phyloP scores from a whole-genome alignment of 2,329 filamentous ascomycete genomes.

The Colletotrichum sp. region DNA sequence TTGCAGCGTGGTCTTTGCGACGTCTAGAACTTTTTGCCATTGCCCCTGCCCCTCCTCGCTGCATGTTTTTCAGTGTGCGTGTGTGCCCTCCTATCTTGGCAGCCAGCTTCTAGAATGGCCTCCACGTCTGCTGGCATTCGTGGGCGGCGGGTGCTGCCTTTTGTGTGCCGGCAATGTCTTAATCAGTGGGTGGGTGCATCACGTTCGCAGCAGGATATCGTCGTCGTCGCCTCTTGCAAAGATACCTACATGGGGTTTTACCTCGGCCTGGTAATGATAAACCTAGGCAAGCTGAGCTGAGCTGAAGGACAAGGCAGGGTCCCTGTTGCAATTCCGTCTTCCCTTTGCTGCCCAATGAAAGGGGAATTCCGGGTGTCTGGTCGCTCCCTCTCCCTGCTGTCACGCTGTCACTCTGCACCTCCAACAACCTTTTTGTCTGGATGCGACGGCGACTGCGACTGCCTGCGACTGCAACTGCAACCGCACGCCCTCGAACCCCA shows the following conservation, averaged over 20 bases:
- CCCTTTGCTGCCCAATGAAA: conserved; percentile 1
- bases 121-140: background rate
- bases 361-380: background rate
- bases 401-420: background rate
- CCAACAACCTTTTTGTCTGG: background rate
- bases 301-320: background rate
- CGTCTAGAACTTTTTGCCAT: background rate
- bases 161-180: background rate
- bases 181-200: background rate
- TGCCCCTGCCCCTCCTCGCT: background rate
- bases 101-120: background rate
- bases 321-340: background rate
- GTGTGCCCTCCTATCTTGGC: background rate
- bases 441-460: background rate
- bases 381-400: background rate
- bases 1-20: background rate
- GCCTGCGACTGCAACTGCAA: background rate
- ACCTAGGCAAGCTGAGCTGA: background rate
- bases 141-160: background rate
- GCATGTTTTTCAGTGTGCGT: background rate
- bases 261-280: background rate
- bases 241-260: background rate
- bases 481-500: background rate
- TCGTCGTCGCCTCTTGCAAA: background rate
- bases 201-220: background rate